Percentiles rank a stretch among this genome's conserved stretches.
Conservation (phyloP, 1,139 yeast genomes). For the Saccharomyces hybrid region DNA sequence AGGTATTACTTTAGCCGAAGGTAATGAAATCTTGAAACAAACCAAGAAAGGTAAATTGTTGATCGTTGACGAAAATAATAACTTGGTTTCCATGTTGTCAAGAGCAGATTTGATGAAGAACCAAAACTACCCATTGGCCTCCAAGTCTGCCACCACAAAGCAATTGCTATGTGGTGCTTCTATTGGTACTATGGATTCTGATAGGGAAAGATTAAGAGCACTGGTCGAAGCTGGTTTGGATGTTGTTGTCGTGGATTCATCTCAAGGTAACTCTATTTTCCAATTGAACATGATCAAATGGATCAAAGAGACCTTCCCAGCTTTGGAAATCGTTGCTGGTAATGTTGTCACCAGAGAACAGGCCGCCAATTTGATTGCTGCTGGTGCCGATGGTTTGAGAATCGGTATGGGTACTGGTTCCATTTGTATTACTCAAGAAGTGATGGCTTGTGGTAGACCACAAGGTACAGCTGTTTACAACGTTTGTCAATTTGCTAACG, state of each 20-base stretch:
- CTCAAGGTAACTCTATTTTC: conserved; percentile 95
- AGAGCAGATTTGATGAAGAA: conserved; percentile 97
- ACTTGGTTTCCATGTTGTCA: conserved; percentile 79
- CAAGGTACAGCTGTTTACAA: conserved; percentile 71
- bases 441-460: conserved; percentile 99
- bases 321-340: conserved; percentile 89
- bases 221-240: conserved; percentile 96
- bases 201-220: conserved; percentile 72
- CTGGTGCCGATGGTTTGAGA: conserved; percentile 97
- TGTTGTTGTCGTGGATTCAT: conserved; percentile 90
- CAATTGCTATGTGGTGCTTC: conserved; percentile 99
- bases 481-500: conserved; percentile 35
- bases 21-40: conserved; percentile 80
- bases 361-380: conserved; percentile 90
- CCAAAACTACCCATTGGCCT: conserved; percentile 86
- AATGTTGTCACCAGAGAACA: conserved; percentile 98
- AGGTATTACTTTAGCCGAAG: conserved; percentile 76
- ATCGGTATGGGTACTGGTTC: conserved; percentile 99
- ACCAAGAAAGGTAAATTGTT: conserved; percentile 98
- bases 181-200: conserved; percentile 87
- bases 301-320: conserved; percentile 75
- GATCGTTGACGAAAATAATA: conserved; percentile 70
- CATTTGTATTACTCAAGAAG: conserved; percentile 98
- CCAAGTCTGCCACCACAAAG: conserved; percentile 86
- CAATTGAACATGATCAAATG: conserved; percentile 89